Base-by-base conservation (phyloP, 805 yeast genomes). In the Yamadazyma nakazawae region DNA sequence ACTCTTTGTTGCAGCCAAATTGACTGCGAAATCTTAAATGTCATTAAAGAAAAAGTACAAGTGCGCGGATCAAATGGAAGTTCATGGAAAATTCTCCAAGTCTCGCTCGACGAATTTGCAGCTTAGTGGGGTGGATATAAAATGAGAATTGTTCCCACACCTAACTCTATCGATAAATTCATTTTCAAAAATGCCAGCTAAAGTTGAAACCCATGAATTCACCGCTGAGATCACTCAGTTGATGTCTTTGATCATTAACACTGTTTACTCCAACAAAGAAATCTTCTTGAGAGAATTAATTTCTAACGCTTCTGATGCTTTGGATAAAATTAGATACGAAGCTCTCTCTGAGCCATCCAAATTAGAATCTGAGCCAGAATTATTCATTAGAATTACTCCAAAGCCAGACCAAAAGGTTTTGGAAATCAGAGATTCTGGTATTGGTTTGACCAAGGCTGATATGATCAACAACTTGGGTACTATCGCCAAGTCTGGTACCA, bases 151-250 rank as follows among this genome's bases (percentile, higher is more conserved):
- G 7, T 16, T 18, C 19, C 43, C 37, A 32, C 31, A 34, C 38
- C n/a, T 32, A 39, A 26, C 21, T 39, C 34, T 16, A 28, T 34
- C 37, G 38, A 31, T 31, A 17, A 31, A 31, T 30, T 34, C 21
- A 24, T 16, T 21, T 36, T 36, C 34, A 69, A 52, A 28, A 42
- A 80, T 79, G 84, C 67, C 82, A 58, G 71, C 77, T 44, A 72
- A 72, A 61, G 69, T 82, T 66, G 95, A 87, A 80, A 85, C 95
- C 50, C 88, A 81, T 70, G 98, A 92, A 80, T 94, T 94, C 77
- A 97, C 95, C 76, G 99, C 99, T 82, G 99, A 94, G 90, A 94
- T 94, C 76, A 89, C 98, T 85, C 99, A 94, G 96, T 82, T 94
- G 84, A 86, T 94, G 98, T 89, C 97, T 74, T 84, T 94, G 82